These are phyloP conservation scores for Debaryomycetaceae sp. DNA, from an alignment of 1,139 yeast genomes.

Conservation along the genomic window DNA sequence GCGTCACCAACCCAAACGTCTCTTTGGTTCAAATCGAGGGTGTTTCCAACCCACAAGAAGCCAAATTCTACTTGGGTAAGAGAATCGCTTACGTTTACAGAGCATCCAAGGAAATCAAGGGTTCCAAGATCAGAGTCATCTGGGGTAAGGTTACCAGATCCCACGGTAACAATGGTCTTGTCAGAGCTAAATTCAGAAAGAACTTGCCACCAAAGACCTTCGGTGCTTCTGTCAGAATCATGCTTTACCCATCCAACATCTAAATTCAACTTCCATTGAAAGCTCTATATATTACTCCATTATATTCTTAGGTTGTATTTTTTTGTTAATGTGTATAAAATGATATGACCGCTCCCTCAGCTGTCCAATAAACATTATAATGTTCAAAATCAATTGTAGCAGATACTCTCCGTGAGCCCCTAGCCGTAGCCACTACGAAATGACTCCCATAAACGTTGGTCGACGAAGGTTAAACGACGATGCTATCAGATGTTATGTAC, in stretches of 20 bases:
- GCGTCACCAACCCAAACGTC: conserved; percentile 96
- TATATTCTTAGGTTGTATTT: conserved; percentile 8
- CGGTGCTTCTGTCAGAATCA: conserved; percentile 99
- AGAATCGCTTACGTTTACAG: conserved; percentile 99
- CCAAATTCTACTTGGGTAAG: conserved; percentile 99
- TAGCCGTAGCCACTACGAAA: no score
- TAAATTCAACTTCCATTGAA: conserved; percentile 37
- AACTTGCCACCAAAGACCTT: conserved; percentile 99
- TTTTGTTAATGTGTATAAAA: conserved; percentile 10
- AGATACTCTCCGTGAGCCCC: not conserved
- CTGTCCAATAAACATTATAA: conserved; percentile 11
- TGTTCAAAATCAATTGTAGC: conserved; percentile 3
- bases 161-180: conserved; percentile 98
- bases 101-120: conserved; percentile 96
- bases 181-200: conserved; percentile 98
- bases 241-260: conserved; percentile 99
- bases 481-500: not conserved
- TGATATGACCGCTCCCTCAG: conserved; percentile 8
- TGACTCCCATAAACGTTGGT: not conserved
- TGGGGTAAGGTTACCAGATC: conserved; percentile 99
- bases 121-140: conserved; percentile 98
- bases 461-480: not conserved
- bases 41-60: conserved; percentile 86
- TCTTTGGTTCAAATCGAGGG: conserved; percentile 97
- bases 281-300: conserved; percentile 11